These are phyloP conservation scores for Hylodesmum podocarpum DNA, from an alignment of 306 rosid genomes.

Conservation along the genomic window DNA sequence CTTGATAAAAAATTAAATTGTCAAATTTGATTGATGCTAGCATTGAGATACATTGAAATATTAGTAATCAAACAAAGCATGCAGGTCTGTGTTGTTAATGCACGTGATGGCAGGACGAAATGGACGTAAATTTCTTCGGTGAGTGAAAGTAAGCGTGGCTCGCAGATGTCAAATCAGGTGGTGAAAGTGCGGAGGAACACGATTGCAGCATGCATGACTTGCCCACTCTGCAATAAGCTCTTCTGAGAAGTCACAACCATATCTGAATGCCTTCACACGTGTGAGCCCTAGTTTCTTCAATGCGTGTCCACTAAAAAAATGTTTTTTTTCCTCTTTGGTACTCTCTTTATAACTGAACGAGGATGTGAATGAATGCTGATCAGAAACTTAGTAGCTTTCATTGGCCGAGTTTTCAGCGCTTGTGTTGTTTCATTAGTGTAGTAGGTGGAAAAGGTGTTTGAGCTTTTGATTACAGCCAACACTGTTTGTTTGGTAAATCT, in stretches of 20 bases:
- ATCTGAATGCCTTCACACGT: slow-evolving; percentile 96
- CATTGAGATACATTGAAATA: no score
- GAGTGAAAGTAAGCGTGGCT: slow-evolving; percentile 27
- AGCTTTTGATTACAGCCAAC: slow-evolving; percentile 35
- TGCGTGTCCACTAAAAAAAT: neutral
- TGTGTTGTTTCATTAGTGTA: slow-evolving; percentile 24
- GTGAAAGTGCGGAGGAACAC: slow-evolving; percentile 62
- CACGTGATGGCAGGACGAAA: slow-evolving; percentile 40
- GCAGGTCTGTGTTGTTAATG: slow-evolving; percentile 32
- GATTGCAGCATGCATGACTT: slow-evolving; percentile 91
- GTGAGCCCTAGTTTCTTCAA: slow-evolving; percentile 49
- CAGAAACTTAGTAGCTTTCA: slow-evolving; percentile 21
- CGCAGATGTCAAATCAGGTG: slow-evolving; percentile 77
- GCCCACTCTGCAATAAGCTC: slow-evolving; percentile 77
- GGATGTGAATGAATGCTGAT: slow-evolving; percentile 34
- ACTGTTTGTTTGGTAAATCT: slow-evolving; percentile 14
- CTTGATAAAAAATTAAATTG: no score
- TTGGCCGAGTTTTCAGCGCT: slow-evolving; percentile 17
- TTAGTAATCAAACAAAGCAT: no score
- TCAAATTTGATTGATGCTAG: no score
- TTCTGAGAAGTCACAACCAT: slow-evolving; percentile 88
- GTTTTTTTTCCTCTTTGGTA: neutral
- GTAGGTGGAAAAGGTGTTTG: slow-evolving; percentile 37
- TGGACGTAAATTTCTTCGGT: slow-evolving; percentile 61
- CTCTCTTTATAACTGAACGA: neutral